Evolutionary conservation across 140 eudicot genomes (phyloP).

Genomic region (Bidens hawaiensis): DNA sequence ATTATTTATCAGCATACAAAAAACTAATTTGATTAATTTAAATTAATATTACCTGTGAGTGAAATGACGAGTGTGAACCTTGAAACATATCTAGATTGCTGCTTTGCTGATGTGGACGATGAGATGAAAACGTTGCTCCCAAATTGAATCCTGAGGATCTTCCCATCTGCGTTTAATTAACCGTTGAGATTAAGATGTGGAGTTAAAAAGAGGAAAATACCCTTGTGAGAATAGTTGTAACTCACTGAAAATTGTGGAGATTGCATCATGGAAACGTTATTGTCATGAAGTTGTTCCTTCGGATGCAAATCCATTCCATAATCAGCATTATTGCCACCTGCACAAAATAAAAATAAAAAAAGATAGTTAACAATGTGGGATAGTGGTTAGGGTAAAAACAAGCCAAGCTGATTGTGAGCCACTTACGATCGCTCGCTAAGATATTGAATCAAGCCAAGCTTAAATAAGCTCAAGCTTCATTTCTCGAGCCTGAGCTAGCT

Average conservation of each 20-base stretch:
- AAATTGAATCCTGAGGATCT: neutral
- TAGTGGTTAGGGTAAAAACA: too few species aligned
- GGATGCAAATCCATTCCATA: slow-evolving; percentile 83
- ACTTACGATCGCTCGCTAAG: too few species aligned
- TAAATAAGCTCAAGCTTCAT: too few species aligned
- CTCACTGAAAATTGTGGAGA: slow-evolving; percentile 81
- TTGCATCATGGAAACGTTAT: slow-evolving; percentile 69
- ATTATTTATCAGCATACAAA: neutral
- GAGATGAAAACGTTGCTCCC: neutral
- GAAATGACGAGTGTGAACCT: neutral
- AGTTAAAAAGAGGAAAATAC: neutral
- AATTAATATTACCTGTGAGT: neutral
- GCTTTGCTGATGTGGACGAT: slow-evolving; percentile 34
- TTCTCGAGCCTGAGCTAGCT: too few species aligned
- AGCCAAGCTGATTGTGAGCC: too few species aligned
- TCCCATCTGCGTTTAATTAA: neutral
- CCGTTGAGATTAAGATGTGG: neutral
- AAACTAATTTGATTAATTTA: too few species aligned
- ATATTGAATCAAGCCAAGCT: too few species aligned
- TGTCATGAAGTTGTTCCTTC: slow-evolving; percentile 88
- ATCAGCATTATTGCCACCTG: slow-evolving; percentile 91
- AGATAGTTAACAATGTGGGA: slow-evolving; percentile 12
- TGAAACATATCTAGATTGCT: neutral
- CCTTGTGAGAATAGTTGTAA: neutral
- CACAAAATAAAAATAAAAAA: slow-evolving; percentile 25